These are phyloP conservation scores for Irpex sp. DNA, from an alignment of 1,284 basidiomycete species.

Conservation along the genomic window DNA sequence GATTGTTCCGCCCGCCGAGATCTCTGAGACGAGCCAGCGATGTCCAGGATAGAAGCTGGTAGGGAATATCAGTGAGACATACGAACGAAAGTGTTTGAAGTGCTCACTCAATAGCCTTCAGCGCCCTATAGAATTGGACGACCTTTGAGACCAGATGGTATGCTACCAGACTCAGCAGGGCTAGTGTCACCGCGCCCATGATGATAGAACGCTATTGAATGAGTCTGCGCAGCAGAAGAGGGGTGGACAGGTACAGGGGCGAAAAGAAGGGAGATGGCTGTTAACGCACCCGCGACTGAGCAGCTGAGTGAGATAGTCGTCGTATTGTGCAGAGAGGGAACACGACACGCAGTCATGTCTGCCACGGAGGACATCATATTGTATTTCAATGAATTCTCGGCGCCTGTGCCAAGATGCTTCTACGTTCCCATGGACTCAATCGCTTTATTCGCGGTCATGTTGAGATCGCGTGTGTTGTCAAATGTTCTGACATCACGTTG, in stretches of 20 bases:
- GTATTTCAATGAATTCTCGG: neutral
- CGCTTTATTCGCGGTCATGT: neutral
- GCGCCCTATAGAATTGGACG: neutral
- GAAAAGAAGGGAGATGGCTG: neutral
- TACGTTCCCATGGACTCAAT: neutral
- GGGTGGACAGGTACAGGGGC: neutral
- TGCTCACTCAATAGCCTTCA: slow-evolving; percentile 1
- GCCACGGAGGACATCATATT: neutral
- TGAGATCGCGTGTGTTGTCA: neutral
- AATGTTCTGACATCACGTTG: neutral
- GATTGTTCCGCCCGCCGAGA: neutral
- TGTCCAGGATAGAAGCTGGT: neutral
- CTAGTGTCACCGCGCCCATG: neutral
- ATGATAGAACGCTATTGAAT: neutral
- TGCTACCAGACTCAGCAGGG: neutral
- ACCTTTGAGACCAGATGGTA: neutral
- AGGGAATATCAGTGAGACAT: neutral
- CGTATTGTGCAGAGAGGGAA: neutral
- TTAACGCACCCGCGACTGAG: neutral
- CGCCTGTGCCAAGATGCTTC: neutral
- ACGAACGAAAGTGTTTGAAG: neutral
- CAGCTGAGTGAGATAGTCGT: neutral
- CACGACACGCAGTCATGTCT: neutral
- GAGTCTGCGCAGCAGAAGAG: neutral
- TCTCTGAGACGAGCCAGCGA: neutral